phyloP scores from a whole-genome alignment of 257 asterid genomes.

The Solanum habrochaites region DNA sequence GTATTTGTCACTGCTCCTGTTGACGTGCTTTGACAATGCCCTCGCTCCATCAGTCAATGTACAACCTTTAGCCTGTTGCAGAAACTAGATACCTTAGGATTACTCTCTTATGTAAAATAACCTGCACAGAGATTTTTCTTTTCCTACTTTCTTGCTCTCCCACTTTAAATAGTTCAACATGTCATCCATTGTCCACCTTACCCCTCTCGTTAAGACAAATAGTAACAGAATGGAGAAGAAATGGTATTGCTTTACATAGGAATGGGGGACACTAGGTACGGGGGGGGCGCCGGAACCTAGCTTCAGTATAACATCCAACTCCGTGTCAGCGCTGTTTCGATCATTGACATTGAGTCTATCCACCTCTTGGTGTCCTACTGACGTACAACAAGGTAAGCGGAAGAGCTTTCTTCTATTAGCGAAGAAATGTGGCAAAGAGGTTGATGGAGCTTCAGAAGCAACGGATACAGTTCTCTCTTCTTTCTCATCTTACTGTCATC shows the following conservation, averaged over 20 bases:
- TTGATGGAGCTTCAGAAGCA: not conserved
- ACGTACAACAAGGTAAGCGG: not conserved
- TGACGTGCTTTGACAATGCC: constrained; percentile 69
- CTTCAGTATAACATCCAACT: not conserved
- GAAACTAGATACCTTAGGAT: not conserved
- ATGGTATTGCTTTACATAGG: not conserved
- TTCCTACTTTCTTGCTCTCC: not conserved
- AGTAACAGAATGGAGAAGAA: not conserved
- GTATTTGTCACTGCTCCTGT: constrained; percentile 53
- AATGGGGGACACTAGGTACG: too few relatives aligned
- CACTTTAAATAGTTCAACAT: not conserved
- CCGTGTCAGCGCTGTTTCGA: not conserved
- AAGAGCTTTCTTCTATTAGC: not conserved
- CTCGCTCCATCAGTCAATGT: constrained; percentile 72
- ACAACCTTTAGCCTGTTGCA: constrained; percentile 56
- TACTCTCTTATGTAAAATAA: not conserved
- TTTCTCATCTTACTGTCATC: not conserved
- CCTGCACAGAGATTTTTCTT: not conserved
- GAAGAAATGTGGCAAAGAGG: not conserved
- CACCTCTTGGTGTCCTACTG: not conserved
- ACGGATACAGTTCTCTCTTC: not conserved
- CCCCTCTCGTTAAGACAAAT: not conserved
- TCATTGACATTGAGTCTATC: not conserved
- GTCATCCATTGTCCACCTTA: not conserved
- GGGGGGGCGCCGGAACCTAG: too few relatives aligned